These are phyloP conservation scores for Lasiosphaeria hispida DNA, from an alignment of 495 filamentous ascomycete species.

Conservation along the genomic window DNA sequence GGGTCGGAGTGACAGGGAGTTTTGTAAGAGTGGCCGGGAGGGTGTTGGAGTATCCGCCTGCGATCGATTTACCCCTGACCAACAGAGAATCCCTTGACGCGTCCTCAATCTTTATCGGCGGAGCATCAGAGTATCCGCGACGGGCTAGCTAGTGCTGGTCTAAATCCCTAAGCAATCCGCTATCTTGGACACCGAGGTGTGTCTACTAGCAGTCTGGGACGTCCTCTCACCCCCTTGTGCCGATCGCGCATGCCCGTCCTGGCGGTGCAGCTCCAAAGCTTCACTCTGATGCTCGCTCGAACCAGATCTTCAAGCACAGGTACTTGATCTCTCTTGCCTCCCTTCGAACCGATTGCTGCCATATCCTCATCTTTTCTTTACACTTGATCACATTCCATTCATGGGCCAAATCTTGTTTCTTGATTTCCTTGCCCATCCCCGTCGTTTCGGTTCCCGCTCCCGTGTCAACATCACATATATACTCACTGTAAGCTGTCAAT, in stretches of 20 bases:
- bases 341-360: background rate
- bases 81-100: background rate
- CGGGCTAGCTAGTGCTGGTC: background rate
- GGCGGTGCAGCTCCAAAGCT: background rate
- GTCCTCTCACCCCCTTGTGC: background rate
- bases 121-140: background rate
- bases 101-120: background rate
- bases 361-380: background rate
- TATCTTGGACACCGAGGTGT: background rate
- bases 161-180: background rate
- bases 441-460: slow-evolving; percentile 57
- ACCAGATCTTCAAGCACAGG: slow-evolving; percentile 5
- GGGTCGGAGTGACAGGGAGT: too few species aligned
- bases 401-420: background rate
- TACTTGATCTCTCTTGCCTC: background rate
- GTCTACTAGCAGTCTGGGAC: background rate
- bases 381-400: background rate
- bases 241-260: slow-evolving; percentile 2
- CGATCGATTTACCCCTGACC: background rate
- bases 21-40: background rate
- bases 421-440: slow-evolving; percentile 10
- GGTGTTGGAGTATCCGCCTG: background rate
- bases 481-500: slow-evolving; percentile 24
- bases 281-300: background rate
- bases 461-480: slow-evolving; percentile 73